Conservation (phyloP, 2,329 filamentous ascomycete species). For the Trichoderma harzianum region DNA sequence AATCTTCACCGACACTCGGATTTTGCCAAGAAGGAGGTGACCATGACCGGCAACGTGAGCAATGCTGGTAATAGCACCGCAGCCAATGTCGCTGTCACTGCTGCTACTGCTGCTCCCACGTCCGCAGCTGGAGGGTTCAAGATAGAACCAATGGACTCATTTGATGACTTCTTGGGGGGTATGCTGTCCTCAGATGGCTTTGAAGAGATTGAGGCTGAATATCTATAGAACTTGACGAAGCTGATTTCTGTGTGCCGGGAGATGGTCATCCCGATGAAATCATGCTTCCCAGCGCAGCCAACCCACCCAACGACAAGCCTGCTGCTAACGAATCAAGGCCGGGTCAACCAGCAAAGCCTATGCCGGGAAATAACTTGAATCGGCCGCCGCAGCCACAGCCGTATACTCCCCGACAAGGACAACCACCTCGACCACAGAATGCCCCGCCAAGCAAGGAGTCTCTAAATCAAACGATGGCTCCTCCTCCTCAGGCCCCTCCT, state of each 20-base stretch:
- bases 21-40: conserved; percentile 57
- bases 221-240: conserved; percentile 67
- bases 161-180: conserved; percentile 52
- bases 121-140: conserved; percentile 24
- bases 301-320: conserved; percentile 22
- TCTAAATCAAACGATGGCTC: conserved; percentile 25
- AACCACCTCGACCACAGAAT: conserved; percentile 24
- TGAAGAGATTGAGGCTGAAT: conserved; percentile 38
- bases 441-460: conserved; percentile 19
- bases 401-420: conserved; percentile 34
- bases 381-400: conserved; percentile 31
- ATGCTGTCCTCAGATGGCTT: conserved; percentile 37
- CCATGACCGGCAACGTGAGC: not conserved
- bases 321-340: conserved; percentile 22
- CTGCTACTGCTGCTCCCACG: not conserved
- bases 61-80: not conserved
- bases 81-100: not conserved
- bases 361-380: conserved; percentile 21
- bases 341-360: conserved; percentile 21
- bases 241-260: conserved; percentile 67
- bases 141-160: conserved; percentile 41
- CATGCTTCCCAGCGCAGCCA: conserved; percentile 43
- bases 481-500: conserved; percentile 30
- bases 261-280: conserved; percentile 75
- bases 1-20: conserved; percentile 79